Evolutionary conservation across 75 land plant genomes (phyloP).

Genomic region (Chamaecyparis obtusa): DNA sequence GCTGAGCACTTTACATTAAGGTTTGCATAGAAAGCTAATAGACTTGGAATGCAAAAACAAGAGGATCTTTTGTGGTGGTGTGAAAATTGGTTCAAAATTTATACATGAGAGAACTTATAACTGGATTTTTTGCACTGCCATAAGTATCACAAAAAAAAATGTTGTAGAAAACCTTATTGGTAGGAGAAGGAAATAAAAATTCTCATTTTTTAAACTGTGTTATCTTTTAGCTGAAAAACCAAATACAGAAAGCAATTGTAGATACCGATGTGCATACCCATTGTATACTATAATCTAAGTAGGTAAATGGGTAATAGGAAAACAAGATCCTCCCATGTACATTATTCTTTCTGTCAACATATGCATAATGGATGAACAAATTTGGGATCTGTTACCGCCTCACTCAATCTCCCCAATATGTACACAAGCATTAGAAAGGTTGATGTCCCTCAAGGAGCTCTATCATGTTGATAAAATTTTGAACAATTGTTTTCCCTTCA

Average conservation of each 20-base stretch:
- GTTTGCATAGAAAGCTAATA: not conserved
- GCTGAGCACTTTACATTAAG: not conserved
- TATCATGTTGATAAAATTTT: constrained; percentile 61
- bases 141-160: not conserved
- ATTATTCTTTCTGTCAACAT: not conserved
- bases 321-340: not conserved
- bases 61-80: not conserved
- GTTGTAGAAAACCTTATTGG: not conserved
- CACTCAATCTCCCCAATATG: not conserved
- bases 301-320: not conserved
- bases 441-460: constrained; percentile 22
- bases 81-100: not conserved
- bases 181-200: not conserved
- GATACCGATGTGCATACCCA: not conserved
- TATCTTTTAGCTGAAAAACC: not conserved
- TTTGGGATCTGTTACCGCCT: not conserved
- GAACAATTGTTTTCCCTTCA: constrained; percentile 80
- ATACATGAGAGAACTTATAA: not conserved
- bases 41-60: not conserved
- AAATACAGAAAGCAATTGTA: not conserved
- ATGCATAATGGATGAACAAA: not conserved
- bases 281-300: not conserved
- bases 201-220: no score
- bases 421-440: not conserved
- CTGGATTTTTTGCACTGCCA: not conserved